These are phyloP conservation scores for Coemansia sp. DNA, from an alignment of 192 early-diverging fungal genomes.

Conservation along the genomic window DNA sequence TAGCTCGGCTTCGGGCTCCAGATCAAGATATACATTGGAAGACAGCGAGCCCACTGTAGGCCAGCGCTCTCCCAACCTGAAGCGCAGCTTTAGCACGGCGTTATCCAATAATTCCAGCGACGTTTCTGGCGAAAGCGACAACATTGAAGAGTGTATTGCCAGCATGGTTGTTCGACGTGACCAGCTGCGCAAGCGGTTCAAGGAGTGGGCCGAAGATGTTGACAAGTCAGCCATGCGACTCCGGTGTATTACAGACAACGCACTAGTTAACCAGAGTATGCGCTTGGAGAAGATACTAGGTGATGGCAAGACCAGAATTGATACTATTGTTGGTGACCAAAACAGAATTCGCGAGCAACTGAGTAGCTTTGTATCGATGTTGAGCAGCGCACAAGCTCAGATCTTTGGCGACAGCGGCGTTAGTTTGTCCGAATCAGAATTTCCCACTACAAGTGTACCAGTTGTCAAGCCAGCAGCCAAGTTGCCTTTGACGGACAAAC, in stretches of 20 bases:
- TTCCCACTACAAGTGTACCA: not conserved
- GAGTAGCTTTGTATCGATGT: conserved; percentile 38
- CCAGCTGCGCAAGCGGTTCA: conserved; percentile 45
- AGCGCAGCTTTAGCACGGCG: not conserved
- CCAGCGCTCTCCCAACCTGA: not conserved
- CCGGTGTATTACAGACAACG: conserved; percentile 36
- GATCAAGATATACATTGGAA: not conserved
- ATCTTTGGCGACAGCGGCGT: conserved; percentile 20
- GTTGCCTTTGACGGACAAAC: not conserved
- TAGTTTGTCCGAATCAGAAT: not conserved
- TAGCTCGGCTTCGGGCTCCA: not conserved
- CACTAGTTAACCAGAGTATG: conserved; percentile 48
- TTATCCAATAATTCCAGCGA: not conserved
- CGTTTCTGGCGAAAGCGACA: not conserved
- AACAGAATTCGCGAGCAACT: conserved; percentile 34
- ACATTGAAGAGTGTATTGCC: conserved; percentile 25
- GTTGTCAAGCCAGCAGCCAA: not conserved
- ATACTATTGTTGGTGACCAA: conserved; percentile 30
- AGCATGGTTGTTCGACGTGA: conserved; percentile 37
- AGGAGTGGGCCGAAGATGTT: conserved; percentile 36
- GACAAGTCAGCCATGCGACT: conserved; percentile 20
- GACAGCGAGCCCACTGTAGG: not conserved
- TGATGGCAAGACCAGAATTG: conserved; percentile 31
- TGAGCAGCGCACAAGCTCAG: conserved; percentile 40
- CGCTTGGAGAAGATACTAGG: conserved; percentile 34